phyloP scores from a whole-genome alignment of 805 yeast genomes.

The Barnettozyma sucrosica region DNA sequence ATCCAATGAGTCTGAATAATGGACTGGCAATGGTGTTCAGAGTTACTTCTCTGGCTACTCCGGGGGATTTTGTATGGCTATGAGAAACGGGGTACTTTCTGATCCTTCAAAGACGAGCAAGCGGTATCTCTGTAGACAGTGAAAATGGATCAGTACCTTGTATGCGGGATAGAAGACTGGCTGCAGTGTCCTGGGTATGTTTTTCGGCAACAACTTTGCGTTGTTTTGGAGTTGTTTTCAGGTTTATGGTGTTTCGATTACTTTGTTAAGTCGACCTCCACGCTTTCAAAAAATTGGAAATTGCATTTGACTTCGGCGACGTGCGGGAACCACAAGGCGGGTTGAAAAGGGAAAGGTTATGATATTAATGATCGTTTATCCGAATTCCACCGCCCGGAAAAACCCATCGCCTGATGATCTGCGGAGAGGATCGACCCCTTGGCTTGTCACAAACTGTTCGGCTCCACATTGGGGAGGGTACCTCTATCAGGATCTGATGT shows the following conservation, averaged over 20 bases:
- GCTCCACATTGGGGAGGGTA: too few relatives aligned
- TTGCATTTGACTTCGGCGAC: conserved; percentile 5
- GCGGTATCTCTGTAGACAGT: background rate
- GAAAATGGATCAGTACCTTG: background rate
- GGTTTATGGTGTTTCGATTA: background rate
- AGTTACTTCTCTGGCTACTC: background rate
- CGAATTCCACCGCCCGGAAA: background rate
- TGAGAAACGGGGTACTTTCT: background rate
- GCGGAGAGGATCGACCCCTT: too few relatives aligned
- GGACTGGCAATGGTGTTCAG: background rate
- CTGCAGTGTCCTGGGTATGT: background rate
- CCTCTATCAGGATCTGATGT: too few relatives aligned
- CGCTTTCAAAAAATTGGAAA: conserved; percentile 2
- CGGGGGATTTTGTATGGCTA: background rate
- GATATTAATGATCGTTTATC: background rate
- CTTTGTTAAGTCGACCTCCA: background rate
- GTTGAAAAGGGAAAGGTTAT: background rate
- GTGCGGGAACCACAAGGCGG: background rate
- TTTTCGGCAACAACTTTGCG: background rate
- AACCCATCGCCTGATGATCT: background rate
- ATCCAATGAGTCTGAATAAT: background rate
- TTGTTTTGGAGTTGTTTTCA: background rate
- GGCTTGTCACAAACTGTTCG: too few relatives aligned
- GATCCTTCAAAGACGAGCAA: background rate
- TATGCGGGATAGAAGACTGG: background rate